Evolutionary conservation across 441 rosid species (phyloP).

Genomic region (Geranium incanum): DNA sequence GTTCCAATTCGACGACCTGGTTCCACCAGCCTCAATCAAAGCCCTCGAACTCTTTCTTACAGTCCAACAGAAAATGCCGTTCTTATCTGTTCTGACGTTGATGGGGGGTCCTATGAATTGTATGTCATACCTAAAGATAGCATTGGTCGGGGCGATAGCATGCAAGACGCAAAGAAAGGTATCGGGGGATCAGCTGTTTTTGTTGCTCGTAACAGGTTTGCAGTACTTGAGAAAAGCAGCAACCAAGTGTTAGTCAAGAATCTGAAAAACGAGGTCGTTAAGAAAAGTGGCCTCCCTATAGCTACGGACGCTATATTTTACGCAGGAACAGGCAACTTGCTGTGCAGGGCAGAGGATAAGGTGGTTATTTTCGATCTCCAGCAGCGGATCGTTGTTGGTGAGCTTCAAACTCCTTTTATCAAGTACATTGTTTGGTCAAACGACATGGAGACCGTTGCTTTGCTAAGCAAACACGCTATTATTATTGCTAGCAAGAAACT

Average conservation of each 20-base stretch:
- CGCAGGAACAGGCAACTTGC: no score
- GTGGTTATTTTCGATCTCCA: constrained; percentile 69
- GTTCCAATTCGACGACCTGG: constrained; percentile 77
- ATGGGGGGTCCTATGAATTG: constrained; percentile 85
- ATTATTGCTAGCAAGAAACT: constrained; percentile 69
- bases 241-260: constrained; percentile 21
- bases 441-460: constrained; percentile 80
- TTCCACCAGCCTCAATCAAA: constrained; percentile 61
- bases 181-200: constrained; percentile 66
- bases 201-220: constrained; percentile 63
- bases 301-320: constrained; percentile 69
- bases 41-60: constrained; percentile 74
- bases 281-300: constrained; percentile 51
- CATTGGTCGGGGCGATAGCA: constrained; percentile 52
- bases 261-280: constrained; percentile 59
- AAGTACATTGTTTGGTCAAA: constrained; percentile 71
- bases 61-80: constrained; percentile 81
- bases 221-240: no score
- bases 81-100: constrained; percentile 72
- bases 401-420: constrained; percentile 63
- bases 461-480: constrained; percentile 79
- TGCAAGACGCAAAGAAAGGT: constrained; percentile 75
- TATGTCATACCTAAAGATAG: constrained; percentile 65
- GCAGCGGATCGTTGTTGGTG: constrained; percentile 69
- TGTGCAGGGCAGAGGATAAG: constrained; percentile 71